Conservation (phyloP, 768 basidiomycete species). For the Boletus rubroflammeus region DNA sequence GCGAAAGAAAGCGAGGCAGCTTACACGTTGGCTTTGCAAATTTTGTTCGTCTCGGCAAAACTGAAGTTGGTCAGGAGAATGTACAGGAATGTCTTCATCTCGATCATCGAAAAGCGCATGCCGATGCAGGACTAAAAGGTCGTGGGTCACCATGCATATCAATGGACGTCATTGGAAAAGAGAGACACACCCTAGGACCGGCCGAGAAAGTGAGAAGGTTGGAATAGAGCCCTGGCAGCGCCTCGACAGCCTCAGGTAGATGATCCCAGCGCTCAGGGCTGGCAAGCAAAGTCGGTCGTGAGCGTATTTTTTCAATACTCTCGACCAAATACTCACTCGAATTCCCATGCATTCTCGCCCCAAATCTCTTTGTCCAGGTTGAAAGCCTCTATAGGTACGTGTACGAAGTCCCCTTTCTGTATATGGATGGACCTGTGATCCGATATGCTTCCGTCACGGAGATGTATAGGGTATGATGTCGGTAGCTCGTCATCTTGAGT, state of each 20-base stretch:
- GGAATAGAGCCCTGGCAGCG: constrained; percentile 68
- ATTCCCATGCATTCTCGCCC: constrained; percentile 80
- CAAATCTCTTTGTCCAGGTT: constrained; percentile 75
- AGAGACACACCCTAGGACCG: constrained; percentile 65
- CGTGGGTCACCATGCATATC: background rate
- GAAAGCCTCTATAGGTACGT: constrained; percentile 76
- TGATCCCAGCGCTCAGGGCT: constrained; percentile 83
- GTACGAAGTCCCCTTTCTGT: constrained; percentile 68
- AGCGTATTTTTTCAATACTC: background rate
- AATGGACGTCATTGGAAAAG: too few species aligned
- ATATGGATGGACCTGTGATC: constrained; percentile 45
- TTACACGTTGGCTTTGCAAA: constrained; percentile 62
- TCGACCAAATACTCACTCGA: constrained; percentile 49
- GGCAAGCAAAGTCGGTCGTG: background rate
- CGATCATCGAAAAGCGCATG: constrained; percentile 76
- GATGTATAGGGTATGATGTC: constrained; percentile 57
- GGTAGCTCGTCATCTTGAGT: constrained; percentile 77
- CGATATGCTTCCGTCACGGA: constrained; percentile 43
- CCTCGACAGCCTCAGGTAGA: constrained; percentile 63
- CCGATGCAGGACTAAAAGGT: constrained; percentile 73
- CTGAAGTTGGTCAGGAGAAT: constrained; percentile 64
- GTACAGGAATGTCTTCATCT: constrained; percentile 76
- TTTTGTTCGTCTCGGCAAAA: constrained; percentile 51
- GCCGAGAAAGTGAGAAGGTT: constrained; percentile 76
- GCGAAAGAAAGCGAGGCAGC: constrained; percentile 18